phyloP scores from a whole-genome alignment of 257 asterid genomes.

The Asclepias syriaca region DNA sequence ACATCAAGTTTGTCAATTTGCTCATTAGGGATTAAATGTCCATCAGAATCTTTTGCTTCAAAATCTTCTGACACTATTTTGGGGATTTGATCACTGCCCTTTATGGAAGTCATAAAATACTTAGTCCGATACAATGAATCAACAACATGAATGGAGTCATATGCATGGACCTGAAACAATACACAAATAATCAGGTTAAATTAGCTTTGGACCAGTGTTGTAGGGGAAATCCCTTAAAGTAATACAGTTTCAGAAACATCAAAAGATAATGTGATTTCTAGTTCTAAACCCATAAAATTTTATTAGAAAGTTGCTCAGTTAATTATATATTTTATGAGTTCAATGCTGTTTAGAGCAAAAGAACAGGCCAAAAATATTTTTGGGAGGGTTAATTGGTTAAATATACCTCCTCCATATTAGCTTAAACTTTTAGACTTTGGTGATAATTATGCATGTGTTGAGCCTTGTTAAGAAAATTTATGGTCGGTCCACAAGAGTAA shows the following conservation, averaged over 20 bases:
- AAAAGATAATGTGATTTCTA: background rate
- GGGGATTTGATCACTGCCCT: conserved; percentile 25
- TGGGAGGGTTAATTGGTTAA: background rate
- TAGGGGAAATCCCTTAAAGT: background rate
- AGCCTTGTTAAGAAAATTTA: too few relatives aligned
- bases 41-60: conserved; percentile 26
- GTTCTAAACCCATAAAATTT: background rate
- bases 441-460: too few relatives aligned
- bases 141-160: conserved; percentile 62
- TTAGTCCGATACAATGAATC: conserved; percentile 75
- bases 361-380: background rate
- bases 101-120: conserved; percentile 61
- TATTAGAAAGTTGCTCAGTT: background rate
- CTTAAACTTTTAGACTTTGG: too few relatives aligned
- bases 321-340: background rate
- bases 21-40: conserved; percentile 19
- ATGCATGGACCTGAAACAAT: conserved; percentile 66
- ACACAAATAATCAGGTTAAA: conserved; percentile 10
- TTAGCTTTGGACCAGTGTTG: background rate
- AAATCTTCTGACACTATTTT: conserved; percentile 22
- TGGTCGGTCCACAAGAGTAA: too few relatives aligned
- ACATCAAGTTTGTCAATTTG: conserved; percentile 18
- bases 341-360: background rate
- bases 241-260: background rate
- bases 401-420: too few relatives aligned